A percentile compares a stretch with the other conserved stretches of the same genome.
These are phyloP conservation scores for Geranium incanum DNA, from an alignment of 441 rosid genomes.

Conservation along the genomic window DNA sequence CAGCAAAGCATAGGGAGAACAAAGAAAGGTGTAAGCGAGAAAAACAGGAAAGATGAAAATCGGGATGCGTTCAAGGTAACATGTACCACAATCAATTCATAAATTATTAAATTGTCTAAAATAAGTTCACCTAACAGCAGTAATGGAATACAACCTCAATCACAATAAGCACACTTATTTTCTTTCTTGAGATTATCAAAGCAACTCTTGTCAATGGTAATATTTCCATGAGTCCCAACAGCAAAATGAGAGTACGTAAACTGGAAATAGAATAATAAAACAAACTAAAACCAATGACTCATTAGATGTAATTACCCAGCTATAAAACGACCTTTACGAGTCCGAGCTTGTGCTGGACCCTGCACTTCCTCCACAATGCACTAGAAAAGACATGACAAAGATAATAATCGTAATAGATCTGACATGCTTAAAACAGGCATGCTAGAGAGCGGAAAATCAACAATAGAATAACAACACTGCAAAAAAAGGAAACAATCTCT, in stretches of 20 bases:
- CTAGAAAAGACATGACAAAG: slow-evolving; percentile 34
- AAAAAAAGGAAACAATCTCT: not conserved
- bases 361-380: slow-evolving; percentile 98
- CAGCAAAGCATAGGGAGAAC: not conserved
- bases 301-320: slow-evolving; percentile 60
- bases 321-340: slow-evolving; percentile 92
- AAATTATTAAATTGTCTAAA: not conserved
- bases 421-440: slow-evolving; percentile 1
- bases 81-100: not conserved
- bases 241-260: not conserved
- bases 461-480: not conserved
- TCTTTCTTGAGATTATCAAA: not conserved
- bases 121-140: not conserved
- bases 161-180: not conserved
- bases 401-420: slow-evolving; percentile 10
- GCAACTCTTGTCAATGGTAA: not conserved
- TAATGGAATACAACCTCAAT: not conserved
- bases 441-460: not conserved
- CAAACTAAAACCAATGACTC: slow-evolving; percentile 8
- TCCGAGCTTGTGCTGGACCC: slow-evolving; percentile 92
- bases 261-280: slow-evolving; percentile 6
- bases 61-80: not conserved
- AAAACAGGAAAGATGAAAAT: not conserved
- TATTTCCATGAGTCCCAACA: not conserved
- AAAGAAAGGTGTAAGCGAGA: not conserved